A percentile compares a stretch with the other conserved stretches of the same genome.
phyloP scores from a whole-genome alignment of 768 basidiomycete genomes.

The Floccularia luteovirens region DNA sequence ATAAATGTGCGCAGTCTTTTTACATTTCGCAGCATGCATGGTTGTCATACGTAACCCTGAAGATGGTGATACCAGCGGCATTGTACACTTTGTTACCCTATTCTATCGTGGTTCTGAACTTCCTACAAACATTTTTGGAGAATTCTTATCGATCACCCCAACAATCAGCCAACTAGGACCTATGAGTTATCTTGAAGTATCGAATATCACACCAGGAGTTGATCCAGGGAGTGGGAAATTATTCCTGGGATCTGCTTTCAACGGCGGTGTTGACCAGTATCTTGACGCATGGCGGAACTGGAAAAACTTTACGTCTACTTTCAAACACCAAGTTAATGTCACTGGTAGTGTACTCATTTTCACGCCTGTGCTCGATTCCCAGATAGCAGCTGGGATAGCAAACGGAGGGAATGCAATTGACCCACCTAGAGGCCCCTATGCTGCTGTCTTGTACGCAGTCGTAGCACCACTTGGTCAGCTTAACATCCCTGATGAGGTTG shows the following conservation, averaged over 20 bases:
- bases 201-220: slow-evolving; percentile 20
- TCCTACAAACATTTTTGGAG: slow-evolving; percentile 24
- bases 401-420: slow-evolving; percentile 30
- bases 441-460: slow-evolving; percentile 16
- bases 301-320: slow-evolving; percentile 17
- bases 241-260: slow-evolving; percentile 29
- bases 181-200: slow-evolving; percentile 26
- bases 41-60: no score
- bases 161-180: slow-evolving; percentile 17
- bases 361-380: slow-evolving; percentile 25
- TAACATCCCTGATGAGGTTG: not conserved
- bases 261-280: slow-evolving; percentile 18
- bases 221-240: slow-evolving; percentile 19
- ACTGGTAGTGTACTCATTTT: slow-evolving; percentile 22
- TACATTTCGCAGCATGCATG: no score
- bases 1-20: no score
- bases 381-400: slow-evolving; percentile 22
- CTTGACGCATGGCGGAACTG: slow-evolving; percentile 23
- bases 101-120: slow-evolving; percentile 29
- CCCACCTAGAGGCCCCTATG: slow-evolving; percentile 24
- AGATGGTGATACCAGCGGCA: no score
- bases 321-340: slow-evolving; percentile 8
- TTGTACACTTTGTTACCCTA: slow-evolving; percentile 16
- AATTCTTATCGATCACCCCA: slow-evolving; percentile 28
- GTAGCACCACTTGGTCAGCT: not conserved